Evolutionary conservation across 2,329 filamentous ascomycete genomes (phyloP).

Genomic region (Alternaria ethzedia): DNA sequence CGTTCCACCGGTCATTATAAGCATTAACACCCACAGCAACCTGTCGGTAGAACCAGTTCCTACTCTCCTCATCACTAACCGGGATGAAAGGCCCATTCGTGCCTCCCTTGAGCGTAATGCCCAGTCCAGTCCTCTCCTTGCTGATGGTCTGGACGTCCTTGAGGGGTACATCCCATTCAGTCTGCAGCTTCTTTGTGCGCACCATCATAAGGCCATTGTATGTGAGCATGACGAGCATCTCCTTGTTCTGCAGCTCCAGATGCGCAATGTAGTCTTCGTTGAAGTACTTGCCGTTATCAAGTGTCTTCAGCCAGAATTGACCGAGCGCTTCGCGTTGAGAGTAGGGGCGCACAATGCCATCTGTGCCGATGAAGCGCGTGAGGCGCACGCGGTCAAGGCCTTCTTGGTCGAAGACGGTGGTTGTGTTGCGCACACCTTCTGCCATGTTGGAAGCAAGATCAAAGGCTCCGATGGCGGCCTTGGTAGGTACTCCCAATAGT

Average conservation of each 20-base stretch:
- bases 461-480: conserved; percentile 94
- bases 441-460: conserved; percentile 97
- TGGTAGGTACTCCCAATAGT: conserved; percentile 90
- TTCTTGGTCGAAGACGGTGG: conserved; percentile 94
- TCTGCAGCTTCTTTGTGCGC: conserved; percentile 80
- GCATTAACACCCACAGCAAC: conserved; percentile 71
- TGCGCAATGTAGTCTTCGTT: conserved; percentile 97
- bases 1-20: conserved; percentile 71
- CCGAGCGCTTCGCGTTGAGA: conserved; percentile 93
- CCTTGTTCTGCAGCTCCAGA: conserved; percentile 85
- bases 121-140: conserved; percentile 94
- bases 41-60: conserved; percentile 71
- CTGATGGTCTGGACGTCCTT: conserved; percentile 97
- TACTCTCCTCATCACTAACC: conserved; percentile 80
- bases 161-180: conserved; percentile 94
- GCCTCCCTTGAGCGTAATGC: conserved; percentile 84
- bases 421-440: conserved; percentile 97
- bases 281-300: conserved; percentile 97
- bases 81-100: conserved; percentile 95
- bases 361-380: conserved; percentile 86
- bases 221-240: conserved; percentile 75
- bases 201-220: conserved; percentile 83
- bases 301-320: conserved; percentile 98
- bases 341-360: conserved; percentile 94
- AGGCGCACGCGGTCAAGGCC: conserved; percentile 95